These are phyloP conservation scores for Cladosporium sp. DNA, from an alignment of 2,329 filamentous ascomycete genomes.

Conservation along the genomic window DNA sequence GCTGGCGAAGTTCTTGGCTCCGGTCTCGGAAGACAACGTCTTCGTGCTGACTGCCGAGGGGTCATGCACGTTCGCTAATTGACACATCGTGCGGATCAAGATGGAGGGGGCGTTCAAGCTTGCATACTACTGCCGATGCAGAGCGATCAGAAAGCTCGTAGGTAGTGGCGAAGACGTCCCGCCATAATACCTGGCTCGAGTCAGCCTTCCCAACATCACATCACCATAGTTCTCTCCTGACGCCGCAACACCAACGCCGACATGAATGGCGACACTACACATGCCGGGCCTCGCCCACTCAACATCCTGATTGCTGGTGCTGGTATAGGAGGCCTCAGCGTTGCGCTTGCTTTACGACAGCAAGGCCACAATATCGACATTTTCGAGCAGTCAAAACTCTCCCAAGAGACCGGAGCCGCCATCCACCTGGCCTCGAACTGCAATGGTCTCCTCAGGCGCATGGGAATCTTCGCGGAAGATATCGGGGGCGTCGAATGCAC, in stretches of 20 bases:
- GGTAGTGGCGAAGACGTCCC: too few relatives aligned
- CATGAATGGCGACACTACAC: neutral
- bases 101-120: too few relatives aligned
- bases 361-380: conserved; percentile 47
- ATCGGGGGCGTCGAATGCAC: conserved; percentile 16
- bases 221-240: too few relatives aligned
- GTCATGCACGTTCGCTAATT: too few relatives aligned
- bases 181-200: too few relatives aligned
- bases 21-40: too few relatives aligned
- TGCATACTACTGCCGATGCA: too few relatives aligned
- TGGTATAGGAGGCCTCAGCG: conserved; percentile 49
- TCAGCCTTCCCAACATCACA: too few relatives aligned
- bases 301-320: conserved; percentile 7
- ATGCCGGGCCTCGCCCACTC: neutral
- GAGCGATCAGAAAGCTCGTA: too few relatives aligned
- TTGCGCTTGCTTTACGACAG: conserved; percentile 48
- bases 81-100: too few relatives aligned
- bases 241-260: neutral
- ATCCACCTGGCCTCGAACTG: conserved; percentile 58
- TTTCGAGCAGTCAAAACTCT: conserved; percentile 51
- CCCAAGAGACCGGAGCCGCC: conserved; percentile 53
- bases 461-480: conserved; percentile 11
- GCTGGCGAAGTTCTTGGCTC: too few relatives aligned
- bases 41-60: too few relatives aligned
- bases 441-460: conserved; percentile 48